Base-by-base conservation (phyloP, 441 rosid species). In the Adansonia madagascariensis region DNA sequence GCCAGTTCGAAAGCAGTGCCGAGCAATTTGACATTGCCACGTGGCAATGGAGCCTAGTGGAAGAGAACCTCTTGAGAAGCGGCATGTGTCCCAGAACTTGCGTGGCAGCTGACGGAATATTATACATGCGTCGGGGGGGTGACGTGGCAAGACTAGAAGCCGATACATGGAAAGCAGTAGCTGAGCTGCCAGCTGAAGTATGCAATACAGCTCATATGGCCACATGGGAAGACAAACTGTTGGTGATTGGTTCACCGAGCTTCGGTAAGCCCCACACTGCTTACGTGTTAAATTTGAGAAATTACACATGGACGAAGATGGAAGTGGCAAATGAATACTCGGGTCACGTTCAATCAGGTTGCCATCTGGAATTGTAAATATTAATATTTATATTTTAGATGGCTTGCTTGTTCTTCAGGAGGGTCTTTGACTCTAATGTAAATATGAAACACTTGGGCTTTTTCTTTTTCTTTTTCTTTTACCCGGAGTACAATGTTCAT, bases 341-440 rank as follows among this genome's bases (percentile, higher is more conserved):
- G 0, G 94, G 93, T 1, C 89, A 86, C 68, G 92, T 90, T 78
- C 91, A 86, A 75, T 82, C 90, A 18, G 89, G 89, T 14, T 93
- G 94, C 66, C 80, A 14, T 59, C 12, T 88, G 14, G 95, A 89
- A 73, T 5, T 49, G 43, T 56, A 56, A 56, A 56, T 56, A 24
- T 24, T 24, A 24, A 24, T 24, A 8, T 1, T 18, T 18, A 12
- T 47, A 47, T 8, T 8, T 1, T 47, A 10, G 50, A 8, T 47
- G 52, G 52, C 4, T 11, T 41, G 41, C 14, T 41, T 3, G 17
- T 41, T 24, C 9, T 55, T 55, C 56, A 15, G 0, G 8, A 3
- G 18, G 27, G 11, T 22, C 4, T 3, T 59, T 59, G 63, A 39
- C 46, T 41, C 2, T 64, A 64, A n/a, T 39, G 69, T 7, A 35